phyloP scores from a whole-genome alignment of 192 early-diverging fungal species.

The Chytriomyces sp. region DNA sequence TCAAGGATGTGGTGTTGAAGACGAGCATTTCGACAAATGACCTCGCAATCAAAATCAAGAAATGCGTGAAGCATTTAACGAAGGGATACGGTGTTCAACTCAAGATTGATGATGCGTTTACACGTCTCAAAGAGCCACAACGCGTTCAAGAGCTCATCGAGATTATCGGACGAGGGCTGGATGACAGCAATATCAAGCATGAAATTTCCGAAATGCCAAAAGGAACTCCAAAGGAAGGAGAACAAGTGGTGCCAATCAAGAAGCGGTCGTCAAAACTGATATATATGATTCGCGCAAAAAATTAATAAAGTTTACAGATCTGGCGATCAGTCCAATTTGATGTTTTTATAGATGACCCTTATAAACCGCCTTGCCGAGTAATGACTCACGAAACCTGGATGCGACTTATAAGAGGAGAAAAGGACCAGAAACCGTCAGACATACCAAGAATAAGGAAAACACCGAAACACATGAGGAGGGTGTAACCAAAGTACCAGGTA shows the following conservation, averaged over 20 bases:
- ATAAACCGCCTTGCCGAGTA: slow-evolving; percentile 78
- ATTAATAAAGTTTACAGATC: neutral
- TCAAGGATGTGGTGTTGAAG: slow-evolving; percentile 22
- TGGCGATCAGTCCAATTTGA: slow-evolving; percentile 63
- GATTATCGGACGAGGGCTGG: neutral
- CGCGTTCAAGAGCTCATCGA: neutral
- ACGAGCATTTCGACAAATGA: neutral
- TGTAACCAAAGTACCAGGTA: slow-evolving; percentile 91
- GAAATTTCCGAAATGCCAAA: slow-evolving; percentile 11
- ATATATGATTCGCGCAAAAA: slow-evolving; percentile 7
- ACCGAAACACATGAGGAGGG: slow-evolving; percentile 71
- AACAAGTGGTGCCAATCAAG: neutral
- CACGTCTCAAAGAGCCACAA: neutral
- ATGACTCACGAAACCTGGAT: slow-evolving; percentile 66
- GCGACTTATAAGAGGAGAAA: neutral
- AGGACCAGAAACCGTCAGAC: slow-evolving; percentile 7
- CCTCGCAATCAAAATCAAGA: slow-evolving; percentile 10
- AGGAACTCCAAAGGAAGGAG: neutral
- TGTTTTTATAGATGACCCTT: slow-evolving; percentile 77
- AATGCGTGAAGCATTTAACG: neutral
- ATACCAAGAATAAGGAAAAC: slow-evolving; percentile 77
- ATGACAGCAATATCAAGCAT: neutral
- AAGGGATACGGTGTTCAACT: slow-evolving; percentile 20
- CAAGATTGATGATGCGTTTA: slow-evolving; percentile 4
- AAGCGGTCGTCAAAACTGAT: neutral